These are phyloP conservation scores for Tetragonia tetragonoides DNA, from an alignment of 148 eudicot genomes.

Conservation along the genomic window DNA sequence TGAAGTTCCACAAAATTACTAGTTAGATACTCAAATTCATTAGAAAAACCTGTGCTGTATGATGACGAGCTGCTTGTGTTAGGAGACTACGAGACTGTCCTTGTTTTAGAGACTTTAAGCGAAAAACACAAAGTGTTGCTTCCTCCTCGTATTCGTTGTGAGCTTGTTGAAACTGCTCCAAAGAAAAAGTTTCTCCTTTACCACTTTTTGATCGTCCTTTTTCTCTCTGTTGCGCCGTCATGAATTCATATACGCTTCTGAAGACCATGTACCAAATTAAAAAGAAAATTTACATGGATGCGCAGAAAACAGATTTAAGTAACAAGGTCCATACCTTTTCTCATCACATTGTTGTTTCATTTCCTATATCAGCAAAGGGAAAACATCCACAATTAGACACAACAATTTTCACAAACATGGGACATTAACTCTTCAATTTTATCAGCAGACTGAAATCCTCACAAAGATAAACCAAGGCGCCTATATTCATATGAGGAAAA, in stretches of 20 bases:
- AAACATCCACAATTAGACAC: constrained; percentile 4
- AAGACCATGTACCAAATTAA: constrained; percentile 27
- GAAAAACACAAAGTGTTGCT: constrained; percentile 82
- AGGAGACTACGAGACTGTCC: constrained; percentile 92
- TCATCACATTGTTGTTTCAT: constrained; percentile 94
- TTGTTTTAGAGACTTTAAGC: constrained; percentile 89
- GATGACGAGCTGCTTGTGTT: constrained; percentile 98
- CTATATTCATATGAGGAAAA: background rate
- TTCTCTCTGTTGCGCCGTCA: constrained; percentile 68
- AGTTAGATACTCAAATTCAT: background rate
- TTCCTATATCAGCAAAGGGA: constrained; percentile 49
- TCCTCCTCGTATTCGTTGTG: constrained; percentile 84
- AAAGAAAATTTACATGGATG: constrained; percentile 9
- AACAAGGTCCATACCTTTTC: constrained; percentile 54
- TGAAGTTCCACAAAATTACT: background rate
- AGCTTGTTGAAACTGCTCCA: constrained; percentile 70
- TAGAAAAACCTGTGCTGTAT: constrained; percentile 84
- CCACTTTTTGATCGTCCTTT: constrained; percentile 76
- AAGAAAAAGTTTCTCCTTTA: constrained; percentile 63
- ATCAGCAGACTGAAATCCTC: background rate
- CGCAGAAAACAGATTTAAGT: background rate
- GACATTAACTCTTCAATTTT: background rate
- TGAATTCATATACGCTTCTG: constrained; percentile 72
- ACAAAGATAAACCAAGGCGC: background rate
- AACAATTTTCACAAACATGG: background rate